A percentile compares a stretch with the other conserved stretches of the same genome.
Conservation (phyloP, 768 basidiomycete genomes). For the Leccinum disarticulatum region DNA sequence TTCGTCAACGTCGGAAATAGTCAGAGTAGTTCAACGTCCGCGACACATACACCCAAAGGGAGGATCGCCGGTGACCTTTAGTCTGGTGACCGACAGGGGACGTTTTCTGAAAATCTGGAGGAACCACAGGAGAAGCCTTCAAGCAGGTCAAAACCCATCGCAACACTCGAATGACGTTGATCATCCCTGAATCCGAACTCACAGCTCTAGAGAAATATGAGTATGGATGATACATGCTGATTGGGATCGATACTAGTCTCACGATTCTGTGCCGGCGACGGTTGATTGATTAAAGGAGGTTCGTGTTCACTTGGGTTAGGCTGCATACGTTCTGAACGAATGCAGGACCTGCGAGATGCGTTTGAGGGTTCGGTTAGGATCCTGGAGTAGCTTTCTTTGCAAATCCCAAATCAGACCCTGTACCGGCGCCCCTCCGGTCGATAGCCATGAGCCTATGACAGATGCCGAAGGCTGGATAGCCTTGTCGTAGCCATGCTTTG, state of each 20-base stretch:
- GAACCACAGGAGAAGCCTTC: too few species aligned
- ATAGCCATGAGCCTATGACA: slow-evolving; percentile 59
- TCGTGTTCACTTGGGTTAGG: not conserved
- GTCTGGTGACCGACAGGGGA: too few species aligned
- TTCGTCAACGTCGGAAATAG: slow-evolving; percentile 4
- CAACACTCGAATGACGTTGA: too few species aligned
- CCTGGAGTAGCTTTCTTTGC: slow-evolving; percentile 62
- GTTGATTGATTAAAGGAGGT: not conserved
- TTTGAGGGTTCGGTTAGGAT: slow-evolving; percentile 79
- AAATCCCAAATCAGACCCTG: slow-evolving; percentile 54
- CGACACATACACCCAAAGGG: slow-evolving; percentile 54
- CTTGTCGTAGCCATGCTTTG: slow-evolving; percentile 71
- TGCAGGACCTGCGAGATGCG: slow-evolving; percentile 76
- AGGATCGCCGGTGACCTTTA: slow-evolving; percentile 61
- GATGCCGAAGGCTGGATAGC: slow-evolving; percentile 82
- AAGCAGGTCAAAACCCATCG: too few species aligned
- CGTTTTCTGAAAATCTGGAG: slow-evolving; percentile 38
- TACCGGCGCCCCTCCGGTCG: slow-evolving; percentile 58
- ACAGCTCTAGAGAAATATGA: slow-evolving; percentile 43
- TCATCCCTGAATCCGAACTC: slow-evolving; percentile 44
- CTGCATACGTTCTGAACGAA: slow-evolving; percentile 67
- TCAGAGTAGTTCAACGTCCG: not conserved
- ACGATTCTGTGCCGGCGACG: slow-evolving; percentile 46
- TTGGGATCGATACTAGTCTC: slow-evolving; percentile 11
- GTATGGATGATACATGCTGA: too few species aligned